A percentile compares a stretch with the other conserved stretches of the same genome.
phyloP scores from a whole-genome alignment of 495 filamentous ascomycete genomes.

The Penicillium salamii region DNA sequence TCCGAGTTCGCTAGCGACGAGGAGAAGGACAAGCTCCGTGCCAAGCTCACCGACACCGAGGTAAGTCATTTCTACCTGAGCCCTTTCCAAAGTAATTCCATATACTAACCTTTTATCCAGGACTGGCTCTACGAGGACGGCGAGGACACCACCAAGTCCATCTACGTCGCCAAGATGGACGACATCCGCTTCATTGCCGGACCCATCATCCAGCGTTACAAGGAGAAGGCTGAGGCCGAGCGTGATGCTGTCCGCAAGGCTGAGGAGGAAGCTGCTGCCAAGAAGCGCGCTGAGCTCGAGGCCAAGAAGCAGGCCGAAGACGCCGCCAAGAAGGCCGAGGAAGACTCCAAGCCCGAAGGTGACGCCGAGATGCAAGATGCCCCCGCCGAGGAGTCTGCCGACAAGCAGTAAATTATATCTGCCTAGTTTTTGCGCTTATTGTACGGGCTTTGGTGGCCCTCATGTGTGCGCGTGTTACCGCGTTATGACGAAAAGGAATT shows the following conservation, averaged over 20 bases:
- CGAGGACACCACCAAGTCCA: conserved; percentile 88
- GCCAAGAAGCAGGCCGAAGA: conserved; percentile 48
- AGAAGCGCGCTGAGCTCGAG: conserved; percentile 74
- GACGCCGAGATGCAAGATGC: conserved; percentile 24
- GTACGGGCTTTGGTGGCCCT: neutral
- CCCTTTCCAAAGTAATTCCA: conserved; percentile 7
- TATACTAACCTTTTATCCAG: conserved; percentile 41
- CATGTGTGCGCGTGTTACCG: neutral
- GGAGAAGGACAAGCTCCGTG: conserved; percentile 81
- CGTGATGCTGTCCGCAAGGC: conserved; percentile 71
- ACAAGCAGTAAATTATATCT: conserved; percentile 40
- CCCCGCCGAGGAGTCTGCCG: conserved; percentile 29
- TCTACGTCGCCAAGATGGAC: conserved; percentile 92
- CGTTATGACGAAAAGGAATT: conserved; percentile 31
- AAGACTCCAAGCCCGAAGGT: conserved; percentile 37
- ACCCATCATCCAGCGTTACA: conserved; percentile 90
- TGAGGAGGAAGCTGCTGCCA: conserved; percentile 78
- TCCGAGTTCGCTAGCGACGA: conserved; percentile 85
- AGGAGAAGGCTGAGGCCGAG: conserved; percentile 90
- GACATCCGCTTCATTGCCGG: conserved; percentile 89
- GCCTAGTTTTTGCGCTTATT: conserved; percentile 2
- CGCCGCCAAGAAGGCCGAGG: conserved; percentile 51
- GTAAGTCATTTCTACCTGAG: conserved; percentile 48
- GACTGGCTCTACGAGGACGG: conserved; percentile 99
- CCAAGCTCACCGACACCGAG: conserved; percentile 78